Evolutionary conservation across 2,329 filamentous ascomycete genomes (phyloP).

Genomic region (Fusarium sacchari): DNA sequence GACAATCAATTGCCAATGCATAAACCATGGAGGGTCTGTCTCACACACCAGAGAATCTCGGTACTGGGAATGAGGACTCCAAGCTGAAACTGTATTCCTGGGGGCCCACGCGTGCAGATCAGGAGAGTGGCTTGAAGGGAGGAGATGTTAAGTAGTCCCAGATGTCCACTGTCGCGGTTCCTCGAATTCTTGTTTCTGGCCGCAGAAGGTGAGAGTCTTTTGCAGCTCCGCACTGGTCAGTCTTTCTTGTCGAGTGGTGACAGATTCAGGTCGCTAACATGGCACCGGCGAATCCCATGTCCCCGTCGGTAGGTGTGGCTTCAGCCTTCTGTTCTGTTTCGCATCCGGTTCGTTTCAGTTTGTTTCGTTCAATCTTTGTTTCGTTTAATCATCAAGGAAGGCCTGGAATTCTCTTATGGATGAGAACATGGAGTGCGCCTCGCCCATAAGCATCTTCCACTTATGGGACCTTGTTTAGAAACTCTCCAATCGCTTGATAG

Average conservation of each 20-base stretch:
- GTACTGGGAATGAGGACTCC: not conserved
- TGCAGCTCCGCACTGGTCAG: not conserved
- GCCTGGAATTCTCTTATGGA: not conserved
- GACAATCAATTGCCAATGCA: not conserved
- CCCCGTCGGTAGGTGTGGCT: not conserved
- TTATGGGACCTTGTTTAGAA: not conserved
- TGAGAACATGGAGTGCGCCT: not conserved
- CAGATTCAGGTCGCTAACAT: not conserved
- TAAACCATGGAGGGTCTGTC: not conserved
- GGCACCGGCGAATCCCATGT: not conserved
- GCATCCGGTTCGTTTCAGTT: not conserved
- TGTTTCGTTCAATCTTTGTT: not conserved
- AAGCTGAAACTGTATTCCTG: not conserved
- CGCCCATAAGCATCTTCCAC: not conserved
- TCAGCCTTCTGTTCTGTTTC: not conserved
- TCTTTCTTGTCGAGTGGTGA: not conserved
- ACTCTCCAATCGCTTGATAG: not conserved
- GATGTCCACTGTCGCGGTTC: not conserved
- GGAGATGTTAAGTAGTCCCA: slow-evolving; percentile 4
- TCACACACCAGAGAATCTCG: not conserved
- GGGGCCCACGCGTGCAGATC: not conserved
- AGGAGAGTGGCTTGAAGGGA: slow-evolving; percentile 1
- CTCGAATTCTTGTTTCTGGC: not conserved
- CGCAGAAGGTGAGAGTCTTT: not conserved
- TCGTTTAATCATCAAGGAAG: not conserved